phyloP scores from a whole-genome alignment of 768 basidiomycete genomes.

The Strobilomyces echinocephalus region DNA sequence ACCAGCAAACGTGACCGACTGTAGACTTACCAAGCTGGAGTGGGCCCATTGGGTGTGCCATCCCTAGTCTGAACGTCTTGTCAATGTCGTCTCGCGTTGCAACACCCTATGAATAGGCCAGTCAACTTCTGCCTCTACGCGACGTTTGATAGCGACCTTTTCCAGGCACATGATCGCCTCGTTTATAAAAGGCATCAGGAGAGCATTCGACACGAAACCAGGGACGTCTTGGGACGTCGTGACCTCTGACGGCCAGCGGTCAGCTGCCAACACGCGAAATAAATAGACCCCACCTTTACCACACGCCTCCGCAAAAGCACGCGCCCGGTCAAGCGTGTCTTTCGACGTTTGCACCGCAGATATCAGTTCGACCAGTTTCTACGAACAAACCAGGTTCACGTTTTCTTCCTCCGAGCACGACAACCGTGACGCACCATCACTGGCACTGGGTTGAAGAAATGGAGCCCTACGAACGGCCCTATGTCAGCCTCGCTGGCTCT shows the following conservation, averaged over 20 bases:
- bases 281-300: slow-evolving; percentile 61
- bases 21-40: slow-evolving; percentile 64
- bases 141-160: slow-evolving; percentile 45
- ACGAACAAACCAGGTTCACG: neutral
- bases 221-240: slow-evolving; percentile 89
- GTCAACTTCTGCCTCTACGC: neutral
- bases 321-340: slow-evolving; percentile 70
- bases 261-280: neutral
- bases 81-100: slow-evolving; percentile 94
- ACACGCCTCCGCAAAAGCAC: slow-evolving; percentile 79
- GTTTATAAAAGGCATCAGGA: slow-evolving; percentile 96
- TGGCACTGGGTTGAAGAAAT: slow-evolving; percentile 97
- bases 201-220: slow-evolving; percentile 91
- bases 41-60: slow-evolving; percentile 95
- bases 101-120: slow-evolving; percentile 51
- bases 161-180: slow-evolving; percentile 95
- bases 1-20: neutral
- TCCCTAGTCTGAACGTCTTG: slow-evolving; percentile 87
- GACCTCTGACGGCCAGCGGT: slow-evolving; percentile 57
- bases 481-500: neutral
- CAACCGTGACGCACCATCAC: slow-evolving; percentile 64
- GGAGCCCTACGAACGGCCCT: slow-evolving; percentile 52
- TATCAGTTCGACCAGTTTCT: slow-evolving; percentile 96
- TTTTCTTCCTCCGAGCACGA: no score
- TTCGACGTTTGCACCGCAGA: slow-evolving; percentile 86